Evolutionary conservation across 2,329 filamentous ascomycete genomes (phyloP), one percentile per base, ranked within the genome.

Genomic region (Hirsutella thompsonii): DNA sequence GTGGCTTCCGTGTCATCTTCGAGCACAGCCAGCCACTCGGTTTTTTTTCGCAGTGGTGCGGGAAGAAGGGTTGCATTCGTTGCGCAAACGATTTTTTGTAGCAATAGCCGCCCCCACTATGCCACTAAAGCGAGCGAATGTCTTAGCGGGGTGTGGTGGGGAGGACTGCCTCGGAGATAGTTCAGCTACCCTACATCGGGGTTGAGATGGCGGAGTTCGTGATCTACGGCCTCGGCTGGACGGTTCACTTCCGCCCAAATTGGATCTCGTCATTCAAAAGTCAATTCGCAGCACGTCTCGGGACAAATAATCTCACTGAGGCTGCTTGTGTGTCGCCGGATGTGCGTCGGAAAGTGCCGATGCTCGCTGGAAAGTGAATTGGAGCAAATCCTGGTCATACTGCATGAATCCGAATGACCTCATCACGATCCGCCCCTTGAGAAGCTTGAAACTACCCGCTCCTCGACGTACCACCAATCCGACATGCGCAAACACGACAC

Each of bases 401-500:
- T n/a, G n/a, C n/a, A n/a, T n/a, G n/a, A n/a, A n/a, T 26, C 11
- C 23, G 23, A 11, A 26, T 26, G 23, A 26, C 26, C 6, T 23
- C 8, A n/a, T 9, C 19, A 40, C 23, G 23, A 26, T 11, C 23
- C 6, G 11, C 23, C 11, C 23, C 6, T 26, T 11, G 11, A 6
- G 23, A 26, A 6, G 11, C 23, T 11, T 26, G 23, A 6, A 26
- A 3, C 26, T 43, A 51, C 37, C n/a, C n/a, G n/a, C n/a, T n/a
- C n/a, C n/a, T n/a, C n/a, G n/a, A n/a, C n/a, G n/a, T n/a, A n/a
- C n/a, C n/a, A n/a, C n/a, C n/a, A n/a, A n/a, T n/a, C n/a, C n/a
- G n/a, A n/a, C 32, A 69, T 76, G 66, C 63, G 62, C 47, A 53
- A 62, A 41, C 70, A 77, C 61, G 76, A 73, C 50, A 70, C 68